Evolutionary conservation across 345 rosid species (phyloP).

Genomic region (Salix dunnii): DNA sequence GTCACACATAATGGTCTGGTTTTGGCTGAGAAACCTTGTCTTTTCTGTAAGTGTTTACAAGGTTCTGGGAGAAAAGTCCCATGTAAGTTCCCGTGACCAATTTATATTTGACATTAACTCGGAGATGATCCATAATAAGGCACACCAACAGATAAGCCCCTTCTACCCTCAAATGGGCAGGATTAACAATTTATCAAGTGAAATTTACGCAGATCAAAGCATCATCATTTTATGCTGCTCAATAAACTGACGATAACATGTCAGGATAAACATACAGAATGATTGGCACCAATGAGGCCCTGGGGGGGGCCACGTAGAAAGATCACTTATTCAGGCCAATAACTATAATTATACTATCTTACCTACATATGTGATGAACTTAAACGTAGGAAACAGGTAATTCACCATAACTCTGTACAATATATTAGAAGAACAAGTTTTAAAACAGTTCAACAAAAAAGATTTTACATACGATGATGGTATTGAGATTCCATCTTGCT

Average conservation of each 20-base stretch:
- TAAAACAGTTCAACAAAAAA: neutral
- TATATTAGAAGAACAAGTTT: neutral
- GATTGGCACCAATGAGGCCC: neutral
- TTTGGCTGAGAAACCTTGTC: neutral
- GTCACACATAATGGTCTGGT: neutral
- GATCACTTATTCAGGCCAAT: neutral
- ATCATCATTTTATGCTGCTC: neutral
- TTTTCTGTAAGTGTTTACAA: neutral
- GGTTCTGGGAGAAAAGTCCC: neutral
- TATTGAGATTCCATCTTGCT: conserved; percentile 90
- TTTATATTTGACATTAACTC: neutral
- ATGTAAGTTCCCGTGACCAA: neutral
- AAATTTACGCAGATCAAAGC: neutral
- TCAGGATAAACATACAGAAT: neutral
- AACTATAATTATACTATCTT: neutral
- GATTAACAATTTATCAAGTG: too few relatives aligned
- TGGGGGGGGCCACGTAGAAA: neutral
- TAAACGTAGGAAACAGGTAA: neutral
- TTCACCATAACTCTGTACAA: neutral
- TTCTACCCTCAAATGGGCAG: neutral
- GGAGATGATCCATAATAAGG: neutral
- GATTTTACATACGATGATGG: conserved; percentile 78
- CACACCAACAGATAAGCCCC: neutral
- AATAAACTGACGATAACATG: neutral
- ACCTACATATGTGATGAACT: neutral